Conservation (phyloP, 2,329 filamentous ascomycete species). For the Iodosphaeria phyllophila region DNA sequence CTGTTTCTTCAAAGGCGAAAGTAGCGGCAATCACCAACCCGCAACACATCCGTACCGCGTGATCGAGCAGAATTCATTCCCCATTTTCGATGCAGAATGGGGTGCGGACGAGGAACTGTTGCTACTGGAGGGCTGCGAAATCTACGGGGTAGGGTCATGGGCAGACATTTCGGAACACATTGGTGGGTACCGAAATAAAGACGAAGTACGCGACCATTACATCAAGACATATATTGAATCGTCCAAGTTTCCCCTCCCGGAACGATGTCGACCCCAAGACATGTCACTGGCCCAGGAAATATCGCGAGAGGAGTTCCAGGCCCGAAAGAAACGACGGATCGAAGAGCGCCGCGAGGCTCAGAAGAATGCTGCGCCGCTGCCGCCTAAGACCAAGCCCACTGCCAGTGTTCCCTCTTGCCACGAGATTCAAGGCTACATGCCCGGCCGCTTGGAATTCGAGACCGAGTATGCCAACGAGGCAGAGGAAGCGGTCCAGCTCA, state of each 20-base stretch:
- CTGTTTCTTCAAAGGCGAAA: constrained; percentile 72
- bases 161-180: constrained; percentile 97
- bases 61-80: constrained; percentile 96
- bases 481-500: constrained; percentile 92
- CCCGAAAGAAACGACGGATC: constrained; percentile 80
- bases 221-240: constrained; percentile 74
- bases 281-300: constrained; percentile 61
- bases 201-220: constrained; percentile 93
- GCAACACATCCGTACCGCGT: constrained; percentile 76
- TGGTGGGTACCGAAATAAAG: constrained; percentile 81
- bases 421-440: constrained; percentile 98
- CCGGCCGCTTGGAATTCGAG: constrained; percentile 89
- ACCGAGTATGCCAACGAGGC: constrained; percentile 96
- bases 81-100: constrained; percentile 90
- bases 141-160: constrained; percentile 93
- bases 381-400: constrained; percentile 88
- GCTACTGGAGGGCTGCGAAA: constrained; percentile 82
- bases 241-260: constrained; percentile 66
- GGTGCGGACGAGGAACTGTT: constrained; percentile 94
- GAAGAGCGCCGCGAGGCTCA: constrained; percentile 78
- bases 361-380: constrained; percentile 65
- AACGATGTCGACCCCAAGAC: constrained; percentile 69
- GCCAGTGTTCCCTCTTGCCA: constrained; percentile 91
- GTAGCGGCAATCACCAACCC: constrained; percentile 71
- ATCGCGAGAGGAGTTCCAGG: constrained; percentile 81